Evolutionary conservation across 2,329 filamentous ascomycete genomes (phyloP), one percentile per base, ranked within the genome.

Genomic region (Ophiostoma sp.): DNA sequence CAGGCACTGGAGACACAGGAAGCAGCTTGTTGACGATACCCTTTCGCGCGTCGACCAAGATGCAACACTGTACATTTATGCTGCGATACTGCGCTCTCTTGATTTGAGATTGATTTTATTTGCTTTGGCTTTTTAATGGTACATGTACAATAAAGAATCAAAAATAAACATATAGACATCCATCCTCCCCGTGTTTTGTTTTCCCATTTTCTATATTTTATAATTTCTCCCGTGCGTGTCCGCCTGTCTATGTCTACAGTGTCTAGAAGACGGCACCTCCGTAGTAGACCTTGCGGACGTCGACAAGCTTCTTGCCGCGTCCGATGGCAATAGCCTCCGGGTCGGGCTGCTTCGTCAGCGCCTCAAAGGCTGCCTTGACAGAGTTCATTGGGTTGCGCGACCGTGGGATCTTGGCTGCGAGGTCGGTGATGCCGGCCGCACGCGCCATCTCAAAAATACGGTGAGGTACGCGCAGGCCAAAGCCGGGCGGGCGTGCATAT

Each of bases 301-400:
- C 95, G 45, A 99, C 93, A 76, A 99, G 78, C 85, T 99, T 99
- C 85, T 91, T 94, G 70, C 95, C 94, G 72, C 93, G 83, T 66
- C 92, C 94, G 65, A 91, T 85, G 68, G 95, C 95, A 76, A 99
- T 89, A 76, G 94, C 88, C 77, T 98, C 92, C 42, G 95, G 95
- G 76, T 96, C 84, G 70, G 87, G 87, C 81, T 99, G 95, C 81
- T 83, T 90, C 78, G 87, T 85, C 71, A 99, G 82, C 5, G 93
- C 94, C 78, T 94, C 79, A 79, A 91, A 91, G 55, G 92, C 86
- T 14, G 95, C 95, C 82, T 97, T 97, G 80, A 97, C 90, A 18
- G 93, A 92, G 82, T 99, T 99, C 93, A 98, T 97, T 73, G 93
- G 92, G 83, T 97, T 98, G 75, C 93, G 87, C 71, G 92, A 92